These are phyloP conservation scores for Lathyrus sativus DNA, from an alignment of 306 rosid genomes.

Conservation along the genomic window DNA sequence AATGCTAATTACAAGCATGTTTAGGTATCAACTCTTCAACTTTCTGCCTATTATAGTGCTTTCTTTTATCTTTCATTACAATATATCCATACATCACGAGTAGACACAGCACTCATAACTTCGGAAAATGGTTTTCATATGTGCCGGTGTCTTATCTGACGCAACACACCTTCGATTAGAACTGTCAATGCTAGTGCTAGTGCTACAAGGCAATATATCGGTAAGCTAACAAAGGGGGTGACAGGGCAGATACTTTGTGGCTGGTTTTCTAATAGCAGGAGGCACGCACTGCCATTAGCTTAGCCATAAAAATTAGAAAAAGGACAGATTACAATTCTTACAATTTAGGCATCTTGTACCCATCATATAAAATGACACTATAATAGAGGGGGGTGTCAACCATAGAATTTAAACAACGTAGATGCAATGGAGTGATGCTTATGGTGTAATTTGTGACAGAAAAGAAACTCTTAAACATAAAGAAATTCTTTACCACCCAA, in stretches of 20 bases:
- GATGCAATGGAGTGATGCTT: conserved; percentile 10
- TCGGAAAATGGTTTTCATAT: neutral
- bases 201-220: neutral
- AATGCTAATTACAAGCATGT: conserved; percentile 97
- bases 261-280: conserved; percentile 25
- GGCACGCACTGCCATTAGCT: neutral
- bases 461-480: neutral
- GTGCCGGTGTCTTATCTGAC: too few relatives aligned
- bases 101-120: too few relatives aligned
- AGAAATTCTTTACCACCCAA: neutral
- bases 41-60: conserved; percentile 19
- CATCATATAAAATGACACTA: too few relatives aligned
- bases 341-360: neutral
- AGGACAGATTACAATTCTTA: neutral
- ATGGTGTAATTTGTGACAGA: neutral
- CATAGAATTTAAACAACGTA: too few relatives aligned
- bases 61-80: conserved; percentile 9
- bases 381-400: too few relatives aligned
- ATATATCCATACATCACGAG: neutral
- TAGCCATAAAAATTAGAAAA: conserved; percentile 4
- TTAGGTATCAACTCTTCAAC: conserved; percentile 66
- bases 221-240: conserved; percentile 12
- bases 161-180: too few relatives aligned
- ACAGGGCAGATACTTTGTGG: conserved; percentile 10
- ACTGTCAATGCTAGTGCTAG: too few relatives aligned